Evolutionary conservation across 1,284 basidiomycete species (phyloP).

Genomic region (Stereum hirsutum): DNA sequence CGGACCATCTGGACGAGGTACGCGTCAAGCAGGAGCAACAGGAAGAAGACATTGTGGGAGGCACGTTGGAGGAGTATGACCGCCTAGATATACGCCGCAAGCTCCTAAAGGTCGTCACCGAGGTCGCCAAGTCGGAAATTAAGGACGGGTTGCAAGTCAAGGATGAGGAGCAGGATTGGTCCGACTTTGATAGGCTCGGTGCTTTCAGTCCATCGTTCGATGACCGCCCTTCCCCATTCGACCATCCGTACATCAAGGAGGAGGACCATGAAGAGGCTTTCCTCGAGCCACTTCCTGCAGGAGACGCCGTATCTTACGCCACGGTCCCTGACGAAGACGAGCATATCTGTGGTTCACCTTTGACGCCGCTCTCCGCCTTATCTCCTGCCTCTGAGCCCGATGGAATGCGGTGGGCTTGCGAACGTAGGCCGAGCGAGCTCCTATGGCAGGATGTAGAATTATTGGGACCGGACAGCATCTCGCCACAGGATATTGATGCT

Average conservation of each 20-base stretch:
- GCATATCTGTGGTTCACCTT: constrained; percentile 7
- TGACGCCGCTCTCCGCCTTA: constrained; percentile 14
- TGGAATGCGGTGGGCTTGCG: constrained; percentile 4
- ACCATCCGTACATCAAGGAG: too few relatives aligned
- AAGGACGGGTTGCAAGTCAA: constrained; percentile 22
- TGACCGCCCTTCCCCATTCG: constrained; percentile 16
- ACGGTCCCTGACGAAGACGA: neutral
- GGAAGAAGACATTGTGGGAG: constrained; percentile 36
- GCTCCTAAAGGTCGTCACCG: constrained; percentile 29
- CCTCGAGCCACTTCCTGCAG: constrained; percentile 1
- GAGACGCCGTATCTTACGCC: too few relatives aligned
- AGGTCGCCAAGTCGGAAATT: constrained; percentile 24
- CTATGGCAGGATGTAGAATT: constrained; percentile 39
- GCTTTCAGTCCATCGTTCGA: constrained; percentile 3
- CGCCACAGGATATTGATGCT: constrained; percentile 34
- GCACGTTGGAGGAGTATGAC: constrained; percentile 59
- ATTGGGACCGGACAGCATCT: constrained; percentile 38
- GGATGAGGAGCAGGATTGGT: constrained; percentile 34
- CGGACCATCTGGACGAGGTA: constrained; percentile 24
- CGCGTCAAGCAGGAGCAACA: constrained; percentile 49
- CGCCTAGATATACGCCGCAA: constrained; percentile 27
- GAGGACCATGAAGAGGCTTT: constrained; percentile 23
- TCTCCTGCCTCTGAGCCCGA: constrained; percentile 4
- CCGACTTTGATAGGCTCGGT: constrained; percentile 28
- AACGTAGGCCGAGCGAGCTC: constrained; percentile 17